Evolutionary conservation across 805 yeast species (phyloP).

Genomic region (Schwanniomyces occidentalis): DNA sequence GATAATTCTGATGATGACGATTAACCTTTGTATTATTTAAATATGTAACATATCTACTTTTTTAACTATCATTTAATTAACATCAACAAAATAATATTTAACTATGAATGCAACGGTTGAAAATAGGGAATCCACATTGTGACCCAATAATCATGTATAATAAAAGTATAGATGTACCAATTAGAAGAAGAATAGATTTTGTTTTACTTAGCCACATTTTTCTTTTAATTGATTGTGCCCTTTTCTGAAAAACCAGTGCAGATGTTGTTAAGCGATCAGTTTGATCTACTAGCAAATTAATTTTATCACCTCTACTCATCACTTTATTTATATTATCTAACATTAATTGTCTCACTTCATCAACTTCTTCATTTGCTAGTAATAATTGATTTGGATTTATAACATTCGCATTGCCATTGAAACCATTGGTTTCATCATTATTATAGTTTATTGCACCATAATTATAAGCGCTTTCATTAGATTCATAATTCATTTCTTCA

Average conservation of each 20-base stretch:
- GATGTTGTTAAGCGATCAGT: slow-evolving; percentile 70
- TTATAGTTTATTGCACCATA: slow-evolving; percentile 28
- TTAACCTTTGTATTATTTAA: slow-evolving; percentile 3
- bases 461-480: slow-evolving; percentile 31
- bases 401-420: slow-evolving; percentile 10
- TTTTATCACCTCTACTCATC: slow-evolving; percentile 75
- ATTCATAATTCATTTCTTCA: slow-evolving; percentile 49
- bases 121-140: slow-evolving; percentile 56
- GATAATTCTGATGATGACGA: slow-evolving; percentile 14
- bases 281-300: slow-evolving; percentile 71
- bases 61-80: too few relatives aligned
- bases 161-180: slow-evolving; percentile 23
- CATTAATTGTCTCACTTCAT: slow-evolving; percentile 67
- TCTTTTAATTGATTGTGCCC: slow-evolving; percentile 62
- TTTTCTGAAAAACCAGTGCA: slow-evolving; percentile 67
- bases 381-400: slow-evolving; percentile 39
- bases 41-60: too few relatives aligned
- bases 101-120: slow-evolving; percentile 34
- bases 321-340: slow-evolving; percentile 71
- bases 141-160: slow-evolving; percentile 49
- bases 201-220: slow-evolving; percentile 70
- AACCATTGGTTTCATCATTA: slow-evolving; percentile 14
- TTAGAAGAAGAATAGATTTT: slow-evolving; percentile 37
- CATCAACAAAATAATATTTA: slow-evolving; percentile 1
- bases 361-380: slow-evolving; percentile 54